A percentile compares a stretch with the other conserved stretches of the same genome.
These are phyloP conservation scores for Blastobotrys americana DNA, from an alignment of 805 yeast genomes.

Conservation along the genomic window DNA sequence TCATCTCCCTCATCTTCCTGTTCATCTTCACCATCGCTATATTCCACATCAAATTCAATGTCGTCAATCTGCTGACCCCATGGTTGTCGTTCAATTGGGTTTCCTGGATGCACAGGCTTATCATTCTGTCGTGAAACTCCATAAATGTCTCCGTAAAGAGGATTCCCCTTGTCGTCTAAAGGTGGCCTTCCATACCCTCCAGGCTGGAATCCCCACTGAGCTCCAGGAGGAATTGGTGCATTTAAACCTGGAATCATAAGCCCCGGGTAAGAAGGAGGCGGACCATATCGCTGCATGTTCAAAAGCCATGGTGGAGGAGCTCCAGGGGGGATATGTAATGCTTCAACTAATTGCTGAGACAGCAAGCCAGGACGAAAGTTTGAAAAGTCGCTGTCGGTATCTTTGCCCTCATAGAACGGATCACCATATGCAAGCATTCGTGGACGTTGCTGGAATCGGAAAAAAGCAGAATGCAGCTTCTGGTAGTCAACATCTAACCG, in stretches of 20 bases:
- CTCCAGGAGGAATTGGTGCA: conserved; percentile 35
- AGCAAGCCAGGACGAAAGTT: conserved; percentile 58
- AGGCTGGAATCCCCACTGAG: conserved; percentile 36
- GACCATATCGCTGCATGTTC: conserved; percentile 61
- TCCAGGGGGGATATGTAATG: conserved; percentile 57
- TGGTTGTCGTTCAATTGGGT: conserved; percentile 18
- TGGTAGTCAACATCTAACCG: conserved; percentile 78
- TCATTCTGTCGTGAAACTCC: conserved; percentile 13
- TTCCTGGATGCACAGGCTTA: conserved; percentile 7
- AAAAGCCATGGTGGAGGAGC: conserved; percentile 74
- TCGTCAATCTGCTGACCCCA: conserved; percentile 31
- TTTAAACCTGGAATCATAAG: conserved; percentile 51
- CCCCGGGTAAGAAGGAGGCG: conserved; percentile 75
- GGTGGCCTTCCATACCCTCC: conserved; percentile 37
- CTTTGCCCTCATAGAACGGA: conserved; percentile 70
- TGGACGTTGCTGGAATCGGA: conserved; percentile 73
- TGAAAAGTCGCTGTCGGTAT: conserved; percentile 39
- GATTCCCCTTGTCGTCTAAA: conserved; percentile 28
- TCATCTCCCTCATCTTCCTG: conserved; percentile 28
- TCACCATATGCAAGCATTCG: conserved; percentile 66
- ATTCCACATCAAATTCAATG: conserved; percentile 18
- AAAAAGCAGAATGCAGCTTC: conserved; percentile 77
- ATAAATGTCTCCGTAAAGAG: conserved; percentile 32
- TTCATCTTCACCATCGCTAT: conserved; percentile 28
- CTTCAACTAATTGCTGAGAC: conserved; percentile 53